Base-by-base conservation (phyloP, 1,284 basidiomycete species). In the Malassezia yamatoensis region DNA sequence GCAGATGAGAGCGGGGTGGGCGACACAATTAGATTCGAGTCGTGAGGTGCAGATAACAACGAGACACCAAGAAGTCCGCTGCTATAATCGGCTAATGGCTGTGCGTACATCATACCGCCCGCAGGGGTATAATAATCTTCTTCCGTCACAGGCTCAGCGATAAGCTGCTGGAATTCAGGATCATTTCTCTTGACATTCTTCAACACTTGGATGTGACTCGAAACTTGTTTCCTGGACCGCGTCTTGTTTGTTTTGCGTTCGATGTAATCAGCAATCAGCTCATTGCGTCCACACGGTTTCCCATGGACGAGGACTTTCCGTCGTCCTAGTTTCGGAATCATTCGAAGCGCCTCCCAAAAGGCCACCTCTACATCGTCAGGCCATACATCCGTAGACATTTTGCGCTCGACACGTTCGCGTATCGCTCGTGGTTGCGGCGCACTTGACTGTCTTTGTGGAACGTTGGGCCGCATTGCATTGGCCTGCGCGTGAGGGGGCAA, bases 241-340 rank as follows among this genome's bases (percentile, higher is more conserved):
- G 58, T 54, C 60, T 72, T 70, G 58, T 68, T 75, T 5, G 78
- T 79, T 53, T 76, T 75, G 37, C 78, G 72, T 20, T 76, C 68
- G 47, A 79, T 78, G 58, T 79, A 79, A 57, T 78, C 75, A 24
- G 77, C 78, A 60, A 80, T 79, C 42, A 80, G 75, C 64, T 80
- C 79, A 65, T 80, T 80, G n/a, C 79, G 75, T 0, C 79, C 79
- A 46, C 77, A 78, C 1, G 78, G 73, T 62, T 79, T 79, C 40
- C 77, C 77, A 53, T 77, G 70, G 46, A 80, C 77, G 44, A 78
- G 65, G 51, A 80, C 72, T 63, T 80, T 80, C 52, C 75, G 75
- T n/a, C 77, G 70, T 6, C 77, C 77, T 15, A 78, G 73, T 56
- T 76, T 76, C 49, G 78, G 78, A 9, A 78, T 72, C 16, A 77